Base-by-base conservation (phyloP, 192 early-diverging fungal species). In the Coemansia sp. region DNA sequence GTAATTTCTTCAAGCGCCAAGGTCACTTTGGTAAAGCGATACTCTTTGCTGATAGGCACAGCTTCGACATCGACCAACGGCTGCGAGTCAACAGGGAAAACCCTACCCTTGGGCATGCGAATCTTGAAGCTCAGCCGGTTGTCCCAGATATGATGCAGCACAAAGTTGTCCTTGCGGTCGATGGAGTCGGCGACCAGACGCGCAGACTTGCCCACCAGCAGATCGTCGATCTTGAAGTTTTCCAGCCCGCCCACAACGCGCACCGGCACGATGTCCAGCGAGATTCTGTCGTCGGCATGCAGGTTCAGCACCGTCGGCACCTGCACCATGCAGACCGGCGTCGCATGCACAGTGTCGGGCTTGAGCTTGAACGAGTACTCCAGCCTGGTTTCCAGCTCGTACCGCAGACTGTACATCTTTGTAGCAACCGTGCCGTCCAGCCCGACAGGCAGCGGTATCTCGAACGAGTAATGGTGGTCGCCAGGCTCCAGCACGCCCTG, bases 311-410 rank as follows among this genome's bases (percentile, higher is more conserved):
- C 63, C 69, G 63, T 72, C 2, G 77, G 77, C 18, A 80, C 69
- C 63, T 75, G 77, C 45, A 71, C 71, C 16, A 80, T 52, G 20
- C 34, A 49, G 3, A 80, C 20, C 1, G 63, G 63, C 54, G 59
- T 71, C 18, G 56, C 17, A 17, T 48, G 29, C 7, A 38, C 25
- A 0, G 63, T 33, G 33, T 71, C 68, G 10, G 77, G 77, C 55
- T 80, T 80, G 10, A 80, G 69, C 30, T 49, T 62, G 25, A 73
- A 80, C 49, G 72, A 68, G 66, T 80, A 56, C 63, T 75, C 71
- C 7, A 80, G 32, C 2, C 77, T 61, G 7, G 72, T 64, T 45
- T 75, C 77, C 30, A 80, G 55, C 54, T 68, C 68, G 49, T 80
- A 75, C 17, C 52, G 31, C 29, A 80, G 63, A 40, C 60, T 50